A percentile compares a stretch with the other conserved stretches of the same genome.
phyloP scores from a whole-genome alignment of 1,139 yeast species.

The Groenewaldozyma auringiensis region DNA sequence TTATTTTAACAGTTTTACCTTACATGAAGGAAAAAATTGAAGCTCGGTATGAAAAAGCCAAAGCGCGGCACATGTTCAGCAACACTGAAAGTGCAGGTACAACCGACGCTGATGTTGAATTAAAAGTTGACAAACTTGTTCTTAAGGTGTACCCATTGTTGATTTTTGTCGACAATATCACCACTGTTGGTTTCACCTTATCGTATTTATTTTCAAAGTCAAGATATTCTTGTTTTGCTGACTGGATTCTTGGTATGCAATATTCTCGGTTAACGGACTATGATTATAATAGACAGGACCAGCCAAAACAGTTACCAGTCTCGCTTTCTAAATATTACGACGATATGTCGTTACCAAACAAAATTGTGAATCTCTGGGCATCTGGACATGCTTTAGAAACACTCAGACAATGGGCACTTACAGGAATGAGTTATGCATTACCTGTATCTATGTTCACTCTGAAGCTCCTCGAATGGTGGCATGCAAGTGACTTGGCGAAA shows the following conservation, averaged over 20 bases:
- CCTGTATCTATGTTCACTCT: conserved; percentile 80
- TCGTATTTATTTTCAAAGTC: conserved; percentile 61
- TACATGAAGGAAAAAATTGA: conserved; percentile 66
- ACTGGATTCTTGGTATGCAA: conserved; percentile 55
- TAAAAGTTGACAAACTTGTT: conserved; percentile 39
- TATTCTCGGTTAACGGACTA: conserved; percentile 60
- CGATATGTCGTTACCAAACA: conserved; percentile 11
- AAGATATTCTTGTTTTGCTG: conserved; percentile 58
- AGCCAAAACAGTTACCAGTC: conserved; percentile 4
- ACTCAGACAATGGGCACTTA: conserved; percentile 34
- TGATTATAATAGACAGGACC: conserved; percentile 46
- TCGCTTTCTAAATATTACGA: conserved; percentile 7
- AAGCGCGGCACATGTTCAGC: conserved; percentile 50
- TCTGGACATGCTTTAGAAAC: conserved; percentile 17
- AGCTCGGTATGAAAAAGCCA: conserved; percentile 53
- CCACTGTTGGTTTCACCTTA: conserved; percentile 54
- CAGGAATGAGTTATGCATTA: conserved; percentile 39
- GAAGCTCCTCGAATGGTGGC: conserved; percentile 95
- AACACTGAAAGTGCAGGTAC: conserved; percentile 33
- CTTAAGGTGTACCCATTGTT: conserved; percentile 56
- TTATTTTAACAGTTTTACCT: conserved; percentile 59
- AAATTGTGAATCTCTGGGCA: conserved; percentile 16
- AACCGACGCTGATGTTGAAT: conserved; percentile 16
- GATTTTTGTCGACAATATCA: conserved; percentile 41
- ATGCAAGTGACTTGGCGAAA: conserved; percentile 63